A percentile compares a stretch with the other conserved stretches of the same genome.
Conservation (phyloP, 2,329 filamentous ascomycete species). For the Sporothrix curviconia region DNA sequence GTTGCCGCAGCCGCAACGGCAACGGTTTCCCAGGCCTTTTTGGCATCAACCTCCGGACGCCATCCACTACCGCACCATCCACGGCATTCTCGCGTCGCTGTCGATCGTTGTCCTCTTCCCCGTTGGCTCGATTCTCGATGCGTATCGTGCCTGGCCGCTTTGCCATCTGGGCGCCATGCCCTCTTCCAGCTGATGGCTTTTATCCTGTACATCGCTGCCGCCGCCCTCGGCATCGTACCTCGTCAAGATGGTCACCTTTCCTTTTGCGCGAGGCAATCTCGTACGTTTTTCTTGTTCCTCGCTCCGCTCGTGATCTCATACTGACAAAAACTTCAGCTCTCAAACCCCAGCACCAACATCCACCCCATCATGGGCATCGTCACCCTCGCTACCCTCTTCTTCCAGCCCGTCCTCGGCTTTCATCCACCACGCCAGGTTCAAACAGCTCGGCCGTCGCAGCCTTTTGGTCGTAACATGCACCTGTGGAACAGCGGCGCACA, state of each 20-base stretch:
- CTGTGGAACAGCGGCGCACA: conserved; percentile 38
- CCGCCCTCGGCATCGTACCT: conserved; percentile 39
- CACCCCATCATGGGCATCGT: conserved; percentile 44
- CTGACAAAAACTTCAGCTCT: too few relatives aligned
- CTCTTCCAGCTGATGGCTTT: conserved; percentile 33
- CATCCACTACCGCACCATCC: conserved; percentile 29
- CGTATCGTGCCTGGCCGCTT: conserved; percentile 32
- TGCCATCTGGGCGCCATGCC: conserved; percentile 35
- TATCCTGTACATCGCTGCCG: conserved; percentile 33
- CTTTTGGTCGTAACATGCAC: conserved; percentile 37
- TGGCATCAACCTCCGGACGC: conserved; percentile 26
- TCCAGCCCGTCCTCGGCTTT: conserved; percentile 38
- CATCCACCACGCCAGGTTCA: conserved; percentile 37
- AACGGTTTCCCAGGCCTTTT: conserved; percentile 18
- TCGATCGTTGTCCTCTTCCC: conserved; percentile 40
- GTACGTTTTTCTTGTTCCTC: conserved; percentile 22
- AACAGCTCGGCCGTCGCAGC: conserved; percentile 31
- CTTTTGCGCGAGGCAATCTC: conserved; percentile 25
- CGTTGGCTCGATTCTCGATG: conserved; percentile 36
- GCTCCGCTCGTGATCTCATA: too few relatives aligned
- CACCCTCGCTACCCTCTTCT: conserved; percentile 31
- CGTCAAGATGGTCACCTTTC: conserved; percentile 28
- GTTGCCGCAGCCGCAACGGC: background rate
- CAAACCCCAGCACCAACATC: conserved; percentile 28
- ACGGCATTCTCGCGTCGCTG: conserved; percentile 36